Percentiles rank a stretch among this genome's conserved stretches.
These are phyloP conservation scores for Aspergillus calidoustus DNA, from an alignment of 2,329 filamentous ascomycete genomes.

Conservation along the genomic window DNA sequence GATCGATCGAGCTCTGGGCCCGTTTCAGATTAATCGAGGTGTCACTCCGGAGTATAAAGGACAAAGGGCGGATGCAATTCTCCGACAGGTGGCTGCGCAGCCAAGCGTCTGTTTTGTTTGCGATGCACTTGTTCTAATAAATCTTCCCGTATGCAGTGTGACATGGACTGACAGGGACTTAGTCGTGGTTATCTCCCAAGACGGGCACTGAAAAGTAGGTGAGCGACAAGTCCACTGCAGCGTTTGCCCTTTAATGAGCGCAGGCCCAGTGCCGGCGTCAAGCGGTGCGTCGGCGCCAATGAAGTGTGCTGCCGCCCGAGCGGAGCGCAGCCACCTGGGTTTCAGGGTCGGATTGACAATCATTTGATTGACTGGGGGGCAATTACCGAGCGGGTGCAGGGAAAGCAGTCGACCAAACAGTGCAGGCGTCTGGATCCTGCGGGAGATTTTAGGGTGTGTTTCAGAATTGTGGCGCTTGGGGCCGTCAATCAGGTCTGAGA, in stretches of 20 bases:
- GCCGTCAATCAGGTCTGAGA: neutral
- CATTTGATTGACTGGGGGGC: neutral
- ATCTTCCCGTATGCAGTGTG: no score
- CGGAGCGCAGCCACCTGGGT: neutral
- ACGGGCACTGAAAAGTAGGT: no score
- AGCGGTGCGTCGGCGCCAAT: neutral
- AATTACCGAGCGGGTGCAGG: neutral
- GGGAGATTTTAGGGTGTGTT: constrained; percentile 22
- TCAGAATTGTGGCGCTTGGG: constrained; percentile 35
- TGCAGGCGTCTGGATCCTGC: neutral
- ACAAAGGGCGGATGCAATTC: neutral
- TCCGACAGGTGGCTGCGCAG: neutral
- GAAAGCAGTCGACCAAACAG: no score
- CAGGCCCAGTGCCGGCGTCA: constrained; percentile 39
- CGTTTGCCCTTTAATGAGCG: constrained; percentile 24
- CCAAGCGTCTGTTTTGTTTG: neutral
- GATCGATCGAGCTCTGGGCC: neutral
- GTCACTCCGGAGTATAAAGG: neutral
- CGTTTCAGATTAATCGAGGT: neutral
- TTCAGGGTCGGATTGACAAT: neutral
- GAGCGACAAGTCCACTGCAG: neutral
- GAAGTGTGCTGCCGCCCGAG: neutral
- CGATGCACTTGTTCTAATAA: no score
- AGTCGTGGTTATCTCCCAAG: no score
- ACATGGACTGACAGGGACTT: no score